These are phyloP conservation scores for Termitomyces bulborhizus DNA, from an alignment of 768 basidiomycete species.

Conservation along the genomic window DNA sequence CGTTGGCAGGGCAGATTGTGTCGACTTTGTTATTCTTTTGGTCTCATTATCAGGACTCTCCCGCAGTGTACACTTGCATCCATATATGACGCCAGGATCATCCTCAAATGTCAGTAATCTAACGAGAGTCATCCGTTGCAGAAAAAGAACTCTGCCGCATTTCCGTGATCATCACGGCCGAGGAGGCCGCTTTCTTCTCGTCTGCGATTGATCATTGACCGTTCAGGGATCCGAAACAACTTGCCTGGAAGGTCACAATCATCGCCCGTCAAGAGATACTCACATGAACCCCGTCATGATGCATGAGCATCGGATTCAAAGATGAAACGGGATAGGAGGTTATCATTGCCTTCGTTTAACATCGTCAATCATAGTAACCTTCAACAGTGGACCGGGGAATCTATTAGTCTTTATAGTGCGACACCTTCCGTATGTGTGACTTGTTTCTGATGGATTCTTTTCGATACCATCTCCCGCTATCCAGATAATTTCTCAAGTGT, in stretches of 20 bases:
- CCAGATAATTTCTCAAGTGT: too few species aligned
- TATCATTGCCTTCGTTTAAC: background rate
- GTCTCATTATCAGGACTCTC: background rate
- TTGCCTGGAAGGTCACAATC: too few species aligned
- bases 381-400: background rate
- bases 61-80: background rate
- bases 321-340: constrained; percentile 6
- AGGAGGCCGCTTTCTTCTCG: background rate
- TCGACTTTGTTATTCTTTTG: constrained; percentile 1
- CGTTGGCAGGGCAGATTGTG: constrained; percentile 12
- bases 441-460: background rate
- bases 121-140: background rate
- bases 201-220: background rate
- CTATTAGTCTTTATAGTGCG: background rate
- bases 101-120: too few species aligned
- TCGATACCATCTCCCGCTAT: background rate
- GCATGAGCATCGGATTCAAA: constrained; percentile 4
- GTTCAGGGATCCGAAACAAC: too few species aligned
- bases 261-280: background rate
- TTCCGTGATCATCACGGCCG: background rate
- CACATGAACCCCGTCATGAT: background rate
- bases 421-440: background rate
- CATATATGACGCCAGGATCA: background rate
- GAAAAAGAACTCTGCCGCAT: background rate
- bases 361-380: background rate